Conservation (phyloP, 2,329 filamentous ascomycete species). For the Fusarium neocosmosporiellum region DNA sequence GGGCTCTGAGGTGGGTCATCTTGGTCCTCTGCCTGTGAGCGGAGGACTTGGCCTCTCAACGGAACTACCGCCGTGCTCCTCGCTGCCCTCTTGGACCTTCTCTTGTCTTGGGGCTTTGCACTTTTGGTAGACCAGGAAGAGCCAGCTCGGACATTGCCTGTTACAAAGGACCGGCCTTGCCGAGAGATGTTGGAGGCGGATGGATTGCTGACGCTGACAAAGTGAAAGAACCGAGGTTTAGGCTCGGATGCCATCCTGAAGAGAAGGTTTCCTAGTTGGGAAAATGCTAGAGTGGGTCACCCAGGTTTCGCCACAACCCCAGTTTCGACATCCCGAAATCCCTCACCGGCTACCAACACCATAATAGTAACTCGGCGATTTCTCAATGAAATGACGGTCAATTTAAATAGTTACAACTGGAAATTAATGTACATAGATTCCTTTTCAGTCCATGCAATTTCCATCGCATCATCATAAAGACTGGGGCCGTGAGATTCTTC, state of each 20-base stretch:
- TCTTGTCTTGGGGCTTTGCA: background rate
- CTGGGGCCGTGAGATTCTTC: no score
- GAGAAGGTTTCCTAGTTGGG: background rate
- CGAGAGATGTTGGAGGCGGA: background rate
- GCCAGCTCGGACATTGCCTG: background rate
- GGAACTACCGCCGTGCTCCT: background rate
- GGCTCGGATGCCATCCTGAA: background rate
- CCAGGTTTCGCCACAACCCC: no score
- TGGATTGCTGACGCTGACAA: background rate
- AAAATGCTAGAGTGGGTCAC: no score
- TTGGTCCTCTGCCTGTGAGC: background rate
- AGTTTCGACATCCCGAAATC: no score
- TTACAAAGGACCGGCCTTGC: background rate
- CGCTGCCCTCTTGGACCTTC: background rate
- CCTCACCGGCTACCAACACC: no score
- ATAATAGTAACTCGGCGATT: no score
- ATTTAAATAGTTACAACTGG: no score
- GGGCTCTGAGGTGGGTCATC: background rate
- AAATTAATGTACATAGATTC: no score
- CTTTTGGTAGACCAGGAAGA: background rate
- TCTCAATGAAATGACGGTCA: no score
- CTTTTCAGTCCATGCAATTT: no score
- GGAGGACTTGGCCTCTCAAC: background rate
- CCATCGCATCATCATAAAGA: no score
- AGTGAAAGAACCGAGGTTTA: background rate